Conservation (phyloP, 257 asterid genomes). For the Anisodus tanguticus region DNA sequence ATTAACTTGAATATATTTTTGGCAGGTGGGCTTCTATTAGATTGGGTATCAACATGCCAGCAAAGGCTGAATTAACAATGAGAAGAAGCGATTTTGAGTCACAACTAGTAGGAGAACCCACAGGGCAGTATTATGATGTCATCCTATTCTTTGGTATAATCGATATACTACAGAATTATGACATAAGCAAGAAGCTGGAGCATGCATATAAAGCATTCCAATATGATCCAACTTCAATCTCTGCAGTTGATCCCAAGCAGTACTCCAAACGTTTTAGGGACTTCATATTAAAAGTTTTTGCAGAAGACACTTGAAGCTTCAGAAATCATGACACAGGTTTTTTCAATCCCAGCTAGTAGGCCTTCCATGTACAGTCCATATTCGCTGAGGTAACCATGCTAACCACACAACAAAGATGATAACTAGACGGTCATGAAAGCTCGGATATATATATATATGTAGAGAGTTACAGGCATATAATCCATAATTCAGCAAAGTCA, state of each 20-base stretch:
- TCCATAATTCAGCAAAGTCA: constrained; percentile 38
- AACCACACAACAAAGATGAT: not conserved
- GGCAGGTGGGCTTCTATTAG: constrained; percentile 52
- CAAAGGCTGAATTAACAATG: constrained; percentile 72
- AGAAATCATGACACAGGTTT: not conserved
- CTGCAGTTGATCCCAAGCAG: constrained; percentile 89
- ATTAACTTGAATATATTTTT: constrained; percentile 13
- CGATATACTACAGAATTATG: constrained; percentile 88
- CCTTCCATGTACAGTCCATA: constrained; percentile 25
- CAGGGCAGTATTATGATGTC: constrained; percentile 81
- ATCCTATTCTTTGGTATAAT: constrained; percentile 80
- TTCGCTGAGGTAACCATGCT: constrained; percentile 26
- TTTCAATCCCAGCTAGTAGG: constrained; percentile 8
- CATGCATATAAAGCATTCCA: constrained; percentile 94
- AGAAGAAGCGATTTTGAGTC: constrained; percentile 55
- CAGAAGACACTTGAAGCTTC: constrained; percentile 58
- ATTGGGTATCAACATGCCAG: constrained; percentile 71
- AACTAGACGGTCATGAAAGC: constrained; percentile 20
- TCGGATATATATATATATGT: not conserved
- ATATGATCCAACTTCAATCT: constrained; percentile 83
- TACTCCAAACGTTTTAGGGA: constrained; percentile 83
- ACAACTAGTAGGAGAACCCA: constrained; percentile 74
- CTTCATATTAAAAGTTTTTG: constrained; percentile 71
- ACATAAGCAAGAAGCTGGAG: constrained; percentile 92
- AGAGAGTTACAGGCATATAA: constrained; percentile 31